These are phyloP conservation scores for Chaetoscypha palmicola DNA, from an alignment of 2,329 filamentous ascomycete species.

Conservation along the genomic window DNA sequence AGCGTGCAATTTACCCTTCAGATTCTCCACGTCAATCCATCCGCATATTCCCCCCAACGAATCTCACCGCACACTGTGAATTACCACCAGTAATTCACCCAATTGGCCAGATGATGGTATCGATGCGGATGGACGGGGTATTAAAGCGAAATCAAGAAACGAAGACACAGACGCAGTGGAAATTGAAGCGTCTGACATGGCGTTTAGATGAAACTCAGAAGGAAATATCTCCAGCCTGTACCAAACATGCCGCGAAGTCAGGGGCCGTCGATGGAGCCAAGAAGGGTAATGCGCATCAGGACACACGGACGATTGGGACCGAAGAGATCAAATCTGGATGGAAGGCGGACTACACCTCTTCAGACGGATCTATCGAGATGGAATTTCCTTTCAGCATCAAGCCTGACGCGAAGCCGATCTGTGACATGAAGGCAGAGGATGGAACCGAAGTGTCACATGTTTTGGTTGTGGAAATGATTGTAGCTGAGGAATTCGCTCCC, in stretches of 20 bases:
- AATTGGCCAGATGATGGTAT: conserved; percentile 71
- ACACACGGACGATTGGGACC: conserved; percentile 69
- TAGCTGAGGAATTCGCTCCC: conserved; percentile 81
- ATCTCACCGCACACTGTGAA: conserved; percentile 78
- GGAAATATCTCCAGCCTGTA: conserved; percentile 71
- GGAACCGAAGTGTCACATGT: conserved; percentile 77
- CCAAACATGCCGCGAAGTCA: conserved; percentile 60
- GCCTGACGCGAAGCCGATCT: conserved; percentile 55
- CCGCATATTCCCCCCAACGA: conserved; percentile 92
- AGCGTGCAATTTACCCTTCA: conserved; percentile 67
- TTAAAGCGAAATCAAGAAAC: conserved; percentile 60
- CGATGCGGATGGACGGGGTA: conserved; percentile 80
- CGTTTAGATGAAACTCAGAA: conserved; percentile 82
- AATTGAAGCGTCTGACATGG: conserved; percentile 87
- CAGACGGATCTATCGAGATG: conserved; percentile 70
- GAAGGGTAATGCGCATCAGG: conserved; percentile 68
- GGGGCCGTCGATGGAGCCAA: conserved; percentile 33
- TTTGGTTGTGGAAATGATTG: conserved; percentile 86
- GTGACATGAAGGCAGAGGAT: conserved; percentile 67
- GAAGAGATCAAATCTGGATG: conserved; percentile 81
- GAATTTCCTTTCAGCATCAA: conserved; percentile 64
- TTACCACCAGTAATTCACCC: conserved; percentile 81
- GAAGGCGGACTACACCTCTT: conserved; percentile 65
- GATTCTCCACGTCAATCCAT: conserved; percentile 81
- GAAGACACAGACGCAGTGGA: conserved; percentile 74